phyloP scores from a whole-genome alignment of 2,329 filamentous ascomycete species.

The Penicillium psychrosexuale region DNA sequence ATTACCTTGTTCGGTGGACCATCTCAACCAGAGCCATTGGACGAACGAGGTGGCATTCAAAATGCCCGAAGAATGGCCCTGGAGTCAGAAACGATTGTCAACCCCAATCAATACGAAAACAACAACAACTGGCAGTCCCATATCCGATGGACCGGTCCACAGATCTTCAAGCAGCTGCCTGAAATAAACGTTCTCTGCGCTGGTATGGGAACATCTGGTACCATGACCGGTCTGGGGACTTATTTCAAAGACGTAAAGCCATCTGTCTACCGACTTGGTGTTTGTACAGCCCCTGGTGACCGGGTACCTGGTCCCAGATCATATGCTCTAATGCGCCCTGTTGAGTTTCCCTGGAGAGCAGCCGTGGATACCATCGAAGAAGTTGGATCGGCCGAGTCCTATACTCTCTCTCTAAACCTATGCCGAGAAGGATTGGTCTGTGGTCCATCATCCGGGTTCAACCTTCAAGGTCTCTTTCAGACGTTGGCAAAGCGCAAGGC shows the following conservation, averaged over 20 bases:
- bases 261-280: constrained; percentile 40
- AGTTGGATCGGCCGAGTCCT: constrained; percentile 56
- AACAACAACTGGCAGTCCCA: constrained; percentile 47
- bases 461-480: constrained; percentile 52
- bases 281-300: constrained; percentile 57
- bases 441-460: constrained; percentile 61
- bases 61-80: constrained; percentile 45
- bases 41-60: constrained; percentile 54
- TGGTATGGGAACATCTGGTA: constrained; percentile 57
- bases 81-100: constrained; percentile 46
- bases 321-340: constrained; percentile 48
- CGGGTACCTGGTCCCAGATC: constrained; percentile 59
- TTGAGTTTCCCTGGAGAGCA: constrained; percentile 58
- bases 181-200: constrained; percentile 56
- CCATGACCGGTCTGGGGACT: constrained; percentile 50
- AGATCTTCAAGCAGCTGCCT: constrained; percentile 56
- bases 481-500: constrained; percentile 51
- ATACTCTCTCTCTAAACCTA: constrained; percentile 52
- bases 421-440: constrained; percentile 58
- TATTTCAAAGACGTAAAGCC: constrained; percentile 52
- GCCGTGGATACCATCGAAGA: constrained; percentile 57
- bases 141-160: constrained; percentile 58
- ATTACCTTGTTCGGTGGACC: constrained; percentile 59
- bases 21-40: constrained; percentile 55
- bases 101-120: constrained; percentile 59